Conservation (phyloP, 768 basidiomycete genomes). For the Tulasnella sp. region DNA sequence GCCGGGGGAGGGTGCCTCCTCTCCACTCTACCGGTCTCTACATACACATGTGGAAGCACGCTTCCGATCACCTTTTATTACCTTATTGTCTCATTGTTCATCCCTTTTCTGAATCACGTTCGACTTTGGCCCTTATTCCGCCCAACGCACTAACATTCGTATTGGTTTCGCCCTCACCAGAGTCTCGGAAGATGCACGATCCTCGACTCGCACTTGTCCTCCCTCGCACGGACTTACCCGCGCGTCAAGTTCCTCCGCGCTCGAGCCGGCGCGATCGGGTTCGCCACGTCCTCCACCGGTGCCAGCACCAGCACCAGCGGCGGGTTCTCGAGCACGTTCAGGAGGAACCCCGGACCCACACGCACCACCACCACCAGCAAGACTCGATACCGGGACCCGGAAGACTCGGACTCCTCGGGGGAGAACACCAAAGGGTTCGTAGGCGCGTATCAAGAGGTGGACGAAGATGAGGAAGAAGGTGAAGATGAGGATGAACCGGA, state of each 20-base stretch:
- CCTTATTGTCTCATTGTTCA: too few species aligned
- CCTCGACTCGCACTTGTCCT: constrained; percentile 55
- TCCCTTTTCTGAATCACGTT: too few species aligned
- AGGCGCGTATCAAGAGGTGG: background rate
- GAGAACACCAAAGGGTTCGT: background rate
- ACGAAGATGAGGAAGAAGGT: constrained; percentile 4
- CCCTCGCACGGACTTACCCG: constrained; percentile 56
- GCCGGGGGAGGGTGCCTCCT: background rate
- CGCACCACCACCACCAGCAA: background rate
- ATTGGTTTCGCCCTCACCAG: constrained; percentile 27
- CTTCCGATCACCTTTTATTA: too few species aligned
- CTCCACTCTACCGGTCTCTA: background rate
- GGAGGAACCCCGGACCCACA: background rate
- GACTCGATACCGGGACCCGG: background rate
- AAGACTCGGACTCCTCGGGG: background rate
- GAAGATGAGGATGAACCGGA: constrained; percentile 12
- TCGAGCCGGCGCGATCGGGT: constrained; percentile 64
- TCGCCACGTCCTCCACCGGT: constrained; percentile 32
- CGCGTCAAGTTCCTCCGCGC: constrained; percentile 73
- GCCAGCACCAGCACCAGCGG: too few species aligned
- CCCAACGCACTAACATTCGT: background rate
- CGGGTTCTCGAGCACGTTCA: too few species aligned
- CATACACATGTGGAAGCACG: background rate
- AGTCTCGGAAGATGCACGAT: constrained; percentile 62
- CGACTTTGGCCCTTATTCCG: background rate